Base-by-base conservation (phyloP, 2,329 filamentous ascomycete species). In the Trichoderma arundinaceum region DNA sequence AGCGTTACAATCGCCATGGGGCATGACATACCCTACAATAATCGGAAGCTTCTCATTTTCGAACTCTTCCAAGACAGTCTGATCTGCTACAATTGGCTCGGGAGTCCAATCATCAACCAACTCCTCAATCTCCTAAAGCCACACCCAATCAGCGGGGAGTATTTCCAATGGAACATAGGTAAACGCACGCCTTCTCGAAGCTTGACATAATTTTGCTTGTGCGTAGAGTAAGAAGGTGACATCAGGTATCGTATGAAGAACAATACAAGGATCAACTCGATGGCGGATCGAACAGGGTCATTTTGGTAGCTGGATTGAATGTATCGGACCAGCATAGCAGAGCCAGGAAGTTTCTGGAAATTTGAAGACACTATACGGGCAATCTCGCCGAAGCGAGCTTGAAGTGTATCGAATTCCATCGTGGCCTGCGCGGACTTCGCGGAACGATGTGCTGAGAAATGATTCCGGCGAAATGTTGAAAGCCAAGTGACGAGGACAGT, bases 261-360 rank as follows among this genome's bases (percentile, higher is more conserved):
- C 63, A 99, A 87, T 72, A 99, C 92, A 67, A 99, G 84, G 70
- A 98, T 89, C 58, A 99, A 83, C 80, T 99, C 95, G 71, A 99
- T 92, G 44, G 92, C 92, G 60, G 92, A 96, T 62, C 96, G 90
- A 65, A 98, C 88, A 9, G 95, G 95, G 74, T 99, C 95, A 76
- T 99, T 91, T 81, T 99, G 95, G 82, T 99, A 98, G 77, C 93
- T 97, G 66, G 93, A 97, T 78, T 92, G 92, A 76, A 99, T 93
- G 80, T 99, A 99, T 69, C 95, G 92, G 72, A 96, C 87, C 73
- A 98, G 84, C 72, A 99, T 97, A 48, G 94, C 92, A 35, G 94
- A 98, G 60, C 95, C 95, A 35, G 95, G 96, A 44, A 99, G 86
- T 74, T 91, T 92, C 74, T 97, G 94, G 76, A 99, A 96, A 66